These are phyloP conservation scores for Klebsormidium nitens DNA, from an alignment of 139 green algal species.

Conservation along the genomic window DNA sequence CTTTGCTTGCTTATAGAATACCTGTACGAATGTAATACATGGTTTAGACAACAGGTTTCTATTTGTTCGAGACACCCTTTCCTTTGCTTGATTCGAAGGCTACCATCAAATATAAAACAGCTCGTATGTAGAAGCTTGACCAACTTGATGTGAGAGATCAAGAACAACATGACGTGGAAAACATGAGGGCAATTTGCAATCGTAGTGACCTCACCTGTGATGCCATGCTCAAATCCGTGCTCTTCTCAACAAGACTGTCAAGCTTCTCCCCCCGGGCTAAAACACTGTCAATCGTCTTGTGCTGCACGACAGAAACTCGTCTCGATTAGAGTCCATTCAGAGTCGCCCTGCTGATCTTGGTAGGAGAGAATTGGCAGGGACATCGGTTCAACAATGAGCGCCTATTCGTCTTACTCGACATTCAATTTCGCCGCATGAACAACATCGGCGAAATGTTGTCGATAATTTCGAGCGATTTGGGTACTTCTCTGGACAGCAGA, in stretches of 20 bases:
- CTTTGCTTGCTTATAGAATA: constrained; percentile 56
- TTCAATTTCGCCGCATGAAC: no score
- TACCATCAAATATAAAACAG: neutral
- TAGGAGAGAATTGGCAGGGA: no score
- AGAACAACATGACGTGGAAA: constrained; percentile 13
- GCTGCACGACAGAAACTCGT: no score
- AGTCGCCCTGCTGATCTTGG: no score
- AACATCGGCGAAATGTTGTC: no score
- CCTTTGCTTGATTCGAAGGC: neutral
- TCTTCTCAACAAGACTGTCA: constrained; percentile 94
- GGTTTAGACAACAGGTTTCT: neutral
- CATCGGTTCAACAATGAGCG: no score
- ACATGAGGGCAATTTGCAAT: constrained; percentile 7
- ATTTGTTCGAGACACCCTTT: neutral
- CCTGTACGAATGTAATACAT: constrained; percentile 17
- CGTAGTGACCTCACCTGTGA: constrained; percentile 70
- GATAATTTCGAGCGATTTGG: no score
- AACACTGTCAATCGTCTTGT: constrained; percentile 98
- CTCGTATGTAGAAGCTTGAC: neutral
- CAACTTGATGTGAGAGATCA: constrained; percentile 8
- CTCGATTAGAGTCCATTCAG: no score
- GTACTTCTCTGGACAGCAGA: no score
- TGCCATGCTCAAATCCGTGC: constrained; percentile 85
- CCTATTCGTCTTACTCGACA: no score
- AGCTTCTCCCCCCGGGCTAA: constrained; percentile 94